These are phyloP conservation scores for Didymella segeticola DNA, from an alignment of 2,329 filamentous ascomycete genomes.

Conservation along the genomic window DNA sequence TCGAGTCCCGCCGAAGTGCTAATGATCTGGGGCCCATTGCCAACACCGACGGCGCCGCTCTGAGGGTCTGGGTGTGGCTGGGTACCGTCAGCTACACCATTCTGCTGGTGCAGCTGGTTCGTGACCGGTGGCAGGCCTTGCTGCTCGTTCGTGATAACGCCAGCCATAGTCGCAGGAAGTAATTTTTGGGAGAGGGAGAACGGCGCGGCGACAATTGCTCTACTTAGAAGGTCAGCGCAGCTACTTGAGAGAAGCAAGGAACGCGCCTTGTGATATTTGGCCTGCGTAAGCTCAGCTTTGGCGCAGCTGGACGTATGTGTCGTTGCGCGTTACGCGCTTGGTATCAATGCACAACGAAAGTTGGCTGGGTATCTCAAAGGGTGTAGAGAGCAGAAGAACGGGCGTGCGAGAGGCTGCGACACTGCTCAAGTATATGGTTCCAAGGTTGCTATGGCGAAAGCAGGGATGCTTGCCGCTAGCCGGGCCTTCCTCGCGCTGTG, in stretches of 20 bases:
- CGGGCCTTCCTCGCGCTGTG: constrained; percentile 7
- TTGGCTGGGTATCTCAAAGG: constrained; percentile 4
- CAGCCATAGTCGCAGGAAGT: constrained; percentile 2
- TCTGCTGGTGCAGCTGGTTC: constrained; percentile 3
- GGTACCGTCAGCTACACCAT: constrained; percentile 4
- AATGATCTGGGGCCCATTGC: constrained; percentile 52
- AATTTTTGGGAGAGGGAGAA: not conserved
- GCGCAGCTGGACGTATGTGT: not conserved
- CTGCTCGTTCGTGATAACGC: constrained; percentile 14
- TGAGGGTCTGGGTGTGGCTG: constrained; percentile 25
- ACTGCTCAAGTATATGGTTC: constrained; percentile 4
- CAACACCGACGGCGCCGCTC: constrained; percentile 47
- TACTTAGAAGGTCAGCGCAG: constrained; percentile 19
- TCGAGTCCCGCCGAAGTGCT: constrained; percentile 56
- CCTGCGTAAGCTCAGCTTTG: constrained; percentile 10
- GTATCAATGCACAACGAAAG: not conserved
- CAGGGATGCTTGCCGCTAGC: constrained; percentile 17
- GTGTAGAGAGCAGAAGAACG: not conserved
- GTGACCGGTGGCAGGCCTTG: not conserved
- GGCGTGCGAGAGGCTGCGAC: constrained; percentile 2
- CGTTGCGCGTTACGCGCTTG: not conserved
- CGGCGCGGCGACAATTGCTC: constrained; percentile 10
- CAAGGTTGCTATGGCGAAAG: constrained; percentile 3
- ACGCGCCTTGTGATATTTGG: constrained; percentile 21
- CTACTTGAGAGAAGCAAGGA: constrained; percentile 12